These are phyloP conservation scores for Lepidium sativum DNA, from an alignment of 345 rosid genomes.

Conservation along the genomic window DNA sequence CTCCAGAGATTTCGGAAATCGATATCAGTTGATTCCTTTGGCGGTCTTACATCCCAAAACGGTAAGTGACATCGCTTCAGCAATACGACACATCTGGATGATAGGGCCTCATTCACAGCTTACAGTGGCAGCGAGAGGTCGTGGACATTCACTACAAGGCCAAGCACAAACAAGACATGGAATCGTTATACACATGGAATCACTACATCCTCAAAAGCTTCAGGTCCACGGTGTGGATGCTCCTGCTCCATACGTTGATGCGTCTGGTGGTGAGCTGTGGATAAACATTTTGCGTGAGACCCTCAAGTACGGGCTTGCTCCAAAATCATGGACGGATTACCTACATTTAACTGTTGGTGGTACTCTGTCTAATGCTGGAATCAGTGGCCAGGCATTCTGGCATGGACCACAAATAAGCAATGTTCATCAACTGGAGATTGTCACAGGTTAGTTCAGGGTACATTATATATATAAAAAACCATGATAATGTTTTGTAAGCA, in stretches of 20 bases:
- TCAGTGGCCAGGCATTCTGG: conserved; percentile 88
- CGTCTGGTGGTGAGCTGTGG: conserved; percentile 88
- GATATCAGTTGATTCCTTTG: conserved; percentile 51
- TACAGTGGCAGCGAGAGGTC: conserved; percentile 89
- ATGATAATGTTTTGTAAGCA: background rate
- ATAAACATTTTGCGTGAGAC: conserved; percentile 70
- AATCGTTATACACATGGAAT: conserved; percentile 75
- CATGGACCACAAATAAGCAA: conserved; percentile 97
- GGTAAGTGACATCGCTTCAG: conserved; percentile 66
- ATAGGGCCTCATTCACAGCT: conserved; percentile 76
- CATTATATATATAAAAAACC: background rate
- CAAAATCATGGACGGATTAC: conserved; percentile 94
- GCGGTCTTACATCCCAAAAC: conserved; percentile 82
- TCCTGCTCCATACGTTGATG: conserved; percentile 52
- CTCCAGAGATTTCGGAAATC: conserved; percentile 80
- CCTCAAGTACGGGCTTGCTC: conserved; percentile 73
- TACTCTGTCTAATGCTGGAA: conserved; percentile 89
- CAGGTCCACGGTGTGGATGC: conserved; percentile 35
- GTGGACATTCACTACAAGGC: conserved; percentile 80
- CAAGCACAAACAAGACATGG: conserved; percentile 77
- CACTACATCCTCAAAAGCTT: conserved; percentile 41
- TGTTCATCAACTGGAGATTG: conserved; percentile 80
- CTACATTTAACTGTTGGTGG: conserved; percentile 91
- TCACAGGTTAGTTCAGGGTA: conserved; percentile 58
- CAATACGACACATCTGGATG: conserved; percentile 65